Evolutionary conservation across 2,329 filamentous ascomycete genomes (phyloP), one percentile per base, ranked within the genome.

Genomic region (Epichloe amarillans): DNA sequence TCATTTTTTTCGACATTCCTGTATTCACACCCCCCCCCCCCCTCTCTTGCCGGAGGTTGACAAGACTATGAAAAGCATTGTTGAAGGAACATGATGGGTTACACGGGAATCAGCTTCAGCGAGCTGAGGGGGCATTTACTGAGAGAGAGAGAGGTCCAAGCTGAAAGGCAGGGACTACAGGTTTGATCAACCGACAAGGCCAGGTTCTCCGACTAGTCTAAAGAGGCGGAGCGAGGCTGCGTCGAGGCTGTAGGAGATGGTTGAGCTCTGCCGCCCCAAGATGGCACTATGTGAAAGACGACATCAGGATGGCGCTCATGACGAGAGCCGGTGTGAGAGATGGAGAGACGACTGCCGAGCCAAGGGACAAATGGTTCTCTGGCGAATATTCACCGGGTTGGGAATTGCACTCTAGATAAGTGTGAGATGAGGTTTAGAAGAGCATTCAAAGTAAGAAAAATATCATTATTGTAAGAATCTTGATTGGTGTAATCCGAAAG

Each of bases 11-110:
- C 19, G 43, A 23, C 42, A 44, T 30, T 42, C 19, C 42, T 52
- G 17, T n/a, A 14, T 44, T 50, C 42, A 33, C 42, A 21, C 46
- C n/a, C 40, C 21, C 21, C 4, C 21, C 21, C 21, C 5, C n/a
- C n/a, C n/a, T n/a, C n/a, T 17, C 26, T 30, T 30, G 23, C 17
- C 19, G 46, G 41, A 40, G 46, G 21, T 45, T 33, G 26, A n/a
- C 41, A 43, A 51, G 41, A 37, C 26, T 40, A 48, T 48, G 45
- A 47, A 47, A 44, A 48, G 45, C 45, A 40, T 51, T 44, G 26
- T 50, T 38, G 45, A 44, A 40, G 17, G 23, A 51, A 21, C 23
- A 44, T 43, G 33, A 42, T 40, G 8, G 43, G 35, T 36, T 33
- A 26, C 37, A 51, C 19, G 40, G 38, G 38, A 43, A 8, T 23